Evolutionary conservation across 352 stramenopile species (phyloP).

Genomic region (Globisporangium viniferum): DNA sequence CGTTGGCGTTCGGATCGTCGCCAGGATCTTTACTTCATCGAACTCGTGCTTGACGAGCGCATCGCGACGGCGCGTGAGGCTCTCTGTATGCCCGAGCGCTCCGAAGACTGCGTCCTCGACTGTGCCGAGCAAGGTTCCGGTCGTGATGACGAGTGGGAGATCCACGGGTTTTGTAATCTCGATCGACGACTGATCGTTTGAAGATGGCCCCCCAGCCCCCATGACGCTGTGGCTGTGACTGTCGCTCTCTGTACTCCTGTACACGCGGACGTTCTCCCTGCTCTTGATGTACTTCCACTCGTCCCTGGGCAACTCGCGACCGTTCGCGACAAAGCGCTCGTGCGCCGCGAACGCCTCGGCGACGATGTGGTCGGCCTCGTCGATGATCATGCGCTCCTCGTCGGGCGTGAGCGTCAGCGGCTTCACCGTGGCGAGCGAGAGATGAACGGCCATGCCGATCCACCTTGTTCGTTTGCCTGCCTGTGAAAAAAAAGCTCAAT

Average conservation of each 20-base stretch:
- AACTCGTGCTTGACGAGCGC: constrained; percentile 30
- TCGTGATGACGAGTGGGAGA: constrained; percentile 26
- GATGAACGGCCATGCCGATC: neutral
- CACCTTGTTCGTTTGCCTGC: neutral
- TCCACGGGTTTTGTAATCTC: constrained; percentile 5
- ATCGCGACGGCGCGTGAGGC: constrained; percentile 30
- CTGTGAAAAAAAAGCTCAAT: neutral
- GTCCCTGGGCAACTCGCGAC: constrained; percentile 19
- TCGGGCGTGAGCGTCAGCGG: constrained; percentile 10
- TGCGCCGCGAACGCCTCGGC: constrained; percentile 9
- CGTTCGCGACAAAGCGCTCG: constrained; percentile 4
- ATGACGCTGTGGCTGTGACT: neutral
- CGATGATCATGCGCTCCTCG: constrained; percentile 7
- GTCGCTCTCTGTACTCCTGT: constrained; percentile 5
- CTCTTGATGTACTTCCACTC: constrained; percentile 37
- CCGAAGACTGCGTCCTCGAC: constrained; percentile 43
- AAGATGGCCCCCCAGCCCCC: neutral
- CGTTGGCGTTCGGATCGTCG: constrained; percentile 30
- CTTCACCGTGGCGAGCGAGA: constrained; percentile 17
- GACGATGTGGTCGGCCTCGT: constrained; percentile 8
- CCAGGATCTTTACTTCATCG: constrained; percentile 33
- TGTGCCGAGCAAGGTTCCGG: constrained; percentile 32
- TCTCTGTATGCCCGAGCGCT: constrained; percentile 36
- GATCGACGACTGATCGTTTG: neutral
- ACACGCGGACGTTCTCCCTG: constrained; percentile 40